Evolutionary conservation across 106 monocot species (phyloP).

Genomic region (Dactylorhiza incarnata): DNA sequence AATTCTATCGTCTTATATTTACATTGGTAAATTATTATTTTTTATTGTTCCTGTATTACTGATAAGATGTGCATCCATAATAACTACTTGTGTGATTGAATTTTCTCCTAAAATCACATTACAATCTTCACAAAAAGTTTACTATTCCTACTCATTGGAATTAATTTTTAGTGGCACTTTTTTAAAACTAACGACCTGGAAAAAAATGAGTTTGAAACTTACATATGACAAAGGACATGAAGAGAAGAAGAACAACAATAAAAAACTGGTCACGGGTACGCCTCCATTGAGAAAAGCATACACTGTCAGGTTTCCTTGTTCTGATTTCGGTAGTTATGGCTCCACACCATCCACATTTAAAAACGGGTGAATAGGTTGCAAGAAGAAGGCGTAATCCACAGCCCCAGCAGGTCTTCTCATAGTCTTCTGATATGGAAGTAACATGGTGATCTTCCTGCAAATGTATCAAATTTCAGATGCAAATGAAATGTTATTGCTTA

Average conservation of each 20-base stretch:
- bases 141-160: too few species aligned
- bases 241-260: conserved; percentile 55
- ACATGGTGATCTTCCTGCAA: conserved; percentile 40
- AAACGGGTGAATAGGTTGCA: conserved; percentile 50
- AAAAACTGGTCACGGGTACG: conserved; percentile 47
- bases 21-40: too few species aligned
- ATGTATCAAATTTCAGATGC: not conserved
- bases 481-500: not conserved
- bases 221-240: conserved; percentile 85
- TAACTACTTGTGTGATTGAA: too few species aligned
- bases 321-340: conserved; percentile 57
- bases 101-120: too few species aligned
- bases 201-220: conserved; percentile 15
- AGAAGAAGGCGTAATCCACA: conserved; percentile 78
- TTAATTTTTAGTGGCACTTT: not conserved
- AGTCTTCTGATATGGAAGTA: conserved; percentile 26
- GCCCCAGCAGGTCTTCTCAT: conserved; percentile 75
- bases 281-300: conserved; percentile 77
- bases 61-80: too few species aligned
- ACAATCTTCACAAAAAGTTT: too few species aligned
- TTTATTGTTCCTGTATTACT: too few species aligned
- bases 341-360: conserved; percentile 97
- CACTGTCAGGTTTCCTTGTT: conserved; percentile 47
- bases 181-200: too few species aligned
- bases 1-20: too few species aligned